Evolutionary conservation across 1,139 yeast species (phyloP), one percentile per base, ranked within the genome.

Genomic region (Debaryomyces subglobosus): DNA sequence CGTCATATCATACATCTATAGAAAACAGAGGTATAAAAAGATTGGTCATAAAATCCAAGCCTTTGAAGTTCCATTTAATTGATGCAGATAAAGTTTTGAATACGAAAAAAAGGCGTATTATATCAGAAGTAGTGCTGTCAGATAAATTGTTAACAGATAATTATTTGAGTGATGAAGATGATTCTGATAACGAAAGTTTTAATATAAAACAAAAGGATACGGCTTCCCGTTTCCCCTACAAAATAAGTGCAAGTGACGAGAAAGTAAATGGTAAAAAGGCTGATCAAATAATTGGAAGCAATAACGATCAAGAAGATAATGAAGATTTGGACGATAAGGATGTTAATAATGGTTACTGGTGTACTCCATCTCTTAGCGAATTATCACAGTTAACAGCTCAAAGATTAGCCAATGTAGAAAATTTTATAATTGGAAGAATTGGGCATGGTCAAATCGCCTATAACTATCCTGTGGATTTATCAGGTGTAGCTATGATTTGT

Each of bases 401-500:
- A 37, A 81, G 86, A 51, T 74, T 91, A 16, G 56, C 81, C 0
- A 71, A 72, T 23, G 84, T 91, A 13, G 80, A 84, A 10, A 81
- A 85, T 54, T 86, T 91, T 57, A 80, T 86, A 8, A 78, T 88
- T 53, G 97, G 97, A 1, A 81, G 96, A 53, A 77, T 74, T 49
- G 86, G 86, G 0, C 81, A 67, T 61, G 97, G 97, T 27, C 90
- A 86, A 59, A 79, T 91, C 48, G 83, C 87, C 9, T 91, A 84
- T 60, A 73, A 78, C 39, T 73, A 70, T 42, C 89, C 95, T 1
- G 96, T 91, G 8, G 96, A 91, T 60, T 69, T 91, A 50, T 72
- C 89, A 0, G 75, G 66, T 0, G 48, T 69, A 3, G 59, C 62
- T 13, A 48, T 51, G 5, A 49, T 49, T 16, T 42, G 38, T 21